Base-by-base conservation (phyloP, 2,329 filamentous ascomycete species). In the Botrytis pseudocinerea region DNA sequence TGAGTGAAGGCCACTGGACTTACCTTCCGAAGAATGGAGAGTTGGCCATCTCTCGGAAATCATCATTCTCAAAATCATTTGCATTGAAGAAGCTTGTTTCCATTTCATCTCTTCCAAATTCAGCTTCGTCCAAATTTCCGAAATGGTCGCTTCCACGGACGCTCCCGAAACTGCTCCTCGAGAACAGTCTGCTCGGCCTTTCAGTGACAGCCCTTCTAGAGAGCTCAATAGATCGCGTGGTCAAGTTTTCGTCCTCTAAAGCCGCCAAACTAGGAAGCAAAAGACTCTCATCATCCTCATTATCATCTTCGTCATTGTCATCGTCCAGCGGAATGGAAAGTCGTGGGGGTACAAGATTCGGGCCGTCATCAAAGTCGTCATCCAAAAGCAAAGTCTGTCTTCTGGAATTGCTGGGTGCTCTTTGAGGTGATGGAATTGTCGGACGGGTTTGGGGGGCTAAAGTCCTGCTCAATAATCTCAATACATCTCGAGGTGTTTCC, bases 191-290 rank as follows among this genome's bases (percentile, higher is more conserved):
- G 5, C 81, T 78, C 0, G 84, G 83, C 64, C 83, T 81, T 73
- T 89, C 86, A 70, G 82, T 86, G 54, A 82, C 78, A 25, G 85
- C 85, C 66, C 89, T 83, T 42, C 89, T 84, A 12, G 88, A 86
- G 66, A 90, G 78, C 80, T 91, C 90, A 42, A 91, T 85, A 2
- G 89, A 90, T 74, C 87, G 85, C 59, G 86, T 80, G 0, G 89
- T 91, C 74, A 85, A 85, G 76, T 90, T 86, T 60, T 89, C 87
- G 40, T 90, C 87, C 71, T 90, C 88, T 38, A 91, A 78, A 0
- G 77, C 76, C 46, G 86, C 85, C 68, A 87, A 85, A 69, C 83
- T 84, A 46, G 89, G 89, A 14, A 87, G 87, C 72, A 89, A 77
- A 35, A 87, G 83, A 25, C 85, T 83, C 72, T 80, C 81, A 59